These are phyloP conservation scores for Picea abies DNA, from an alignment of 83 land plant species.

Conservation along the genomic window DNA sequence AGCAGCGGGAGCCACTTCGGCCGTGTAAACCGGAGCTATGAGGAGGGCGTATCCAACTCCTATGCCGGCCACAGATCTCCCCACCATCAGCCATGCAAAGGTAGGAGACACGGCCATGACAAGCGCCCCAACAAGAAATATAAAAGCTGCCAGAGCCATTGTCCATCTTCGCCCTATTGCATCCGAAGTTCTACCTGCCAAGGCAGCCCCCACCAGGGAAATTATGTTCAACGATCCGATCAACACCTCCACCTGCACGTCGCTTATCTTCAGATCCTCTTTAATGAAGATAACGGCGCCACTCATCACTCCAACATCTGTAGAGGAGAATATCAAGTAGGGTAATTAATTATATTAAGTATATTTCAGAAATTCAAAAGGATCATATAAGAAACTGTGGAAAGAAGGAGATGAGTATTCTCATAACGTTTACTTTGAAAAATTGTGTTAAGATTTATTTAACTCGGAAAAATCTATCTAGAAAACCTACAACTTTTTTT, in stretches of 20 bases:
- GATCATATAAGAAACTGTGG: too few species aligned
- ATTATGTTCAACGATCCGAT: conserved; percentile 82
- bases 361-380: too few species aligned
- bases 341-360: too few species aligned
- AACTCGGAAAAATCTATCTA: too few species aligned
- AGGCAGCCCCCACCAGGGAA: conserved; percentile 81
- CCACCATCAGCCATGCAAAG: conserved; percentile 60
- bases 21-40: too few species aligned
- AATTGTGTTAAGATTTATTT: too few species aligned
- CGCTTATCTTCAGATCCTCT: conserved; percentile 72
- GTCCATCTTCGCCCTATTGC: conserved; percentile 90
- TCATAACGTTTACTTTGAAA: too few species aligned
- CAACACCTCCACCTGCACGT: conserved; percentile 78
- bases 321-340: not conserved
- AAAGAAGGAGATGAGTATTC: too few species aligned
- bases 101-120: conserved; percentile 70
- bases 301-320: conserved; percentile 96
- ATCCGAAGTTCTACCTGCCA: conserved; percentile 81
- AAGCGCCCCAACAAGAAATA: conserved; percentile 77
- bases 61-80: conserved; percentile 79
- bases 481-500: too few species aligned
- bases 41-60: too few species aligned
- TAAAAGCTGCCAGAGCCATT: conserved; percentile 79
- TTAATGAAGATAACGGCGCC: conserved; percentile 87
- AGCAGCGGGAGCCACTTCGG: too few species aligned